Percentiles rank a stretch among this genome's conserved stretches.
phyloP scores from a whole-genome alignment of 2,329 filamentous ascomycete species.

The Biscogniauxia marginata region DNA sequence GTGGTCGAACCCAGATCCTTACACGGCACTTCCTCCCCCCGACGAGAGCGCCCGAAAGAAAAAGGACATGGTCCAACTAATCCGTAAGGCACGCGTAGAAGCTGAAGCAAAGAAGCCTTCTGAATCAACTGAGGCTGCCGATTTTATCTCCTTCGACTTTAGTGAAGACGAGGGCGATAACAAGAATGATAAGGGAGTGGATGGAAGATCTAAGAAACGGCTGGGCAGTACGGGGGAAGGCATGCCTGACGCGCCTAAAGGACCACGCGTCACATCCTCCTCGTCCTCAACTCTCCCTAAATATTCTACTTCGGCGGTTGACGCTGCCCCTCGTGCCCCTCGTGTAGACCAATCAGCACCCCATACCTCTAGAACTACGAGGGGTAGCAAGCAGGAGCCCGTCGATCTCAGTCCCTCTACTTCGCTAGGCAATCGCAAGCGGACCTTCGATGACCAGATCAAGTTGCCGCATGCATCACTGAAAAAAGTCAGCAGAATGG shows the following conservation, averaged over 20 bases:
- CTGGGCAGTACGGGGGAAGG: conserved; percentile 13
- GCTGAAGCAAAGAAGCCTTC: conserved; percentile 46
- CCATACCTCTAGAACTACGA: conserved; percentile 9
- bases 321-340: neutral
- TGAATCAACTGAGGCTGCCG: conserved; percentile 61
- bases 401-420: conserved; percentile 40
- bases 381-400: conserved; percentile 11
- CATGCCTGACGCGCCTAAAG: conserved; percentile 37
- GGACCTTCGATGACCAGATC: conserved; percentile 68
- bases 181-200: conserved; percentile 19
- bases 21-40: conserved; percentile 79
- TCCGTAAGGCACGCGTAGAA: conserved; percentile 81
- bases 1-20: conserved; percentile 96
- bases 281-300: conserved; percentile 18
- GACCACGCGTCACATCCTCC: conserved; percentile 24
- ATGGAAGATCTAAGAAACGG: neutral
- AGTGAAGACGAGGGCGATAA: conserved; percentile 52
- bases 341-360: conserved; percentile 2
- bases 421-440: conserved; percentile 67
- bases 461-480: conserved; percentile 55
- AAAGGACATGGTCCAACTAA: conserved; percentile 84
- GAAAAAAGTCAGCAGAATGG: conserved; percentile 51
- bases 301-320: conserved; percentile 8
- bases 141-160: conserved; percentile 87
- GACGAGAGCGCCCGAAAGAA: conserved; percentile 73